phyloP scores from a whole-genome alignment of 1,139 yeast genomes.

The Geotrichum cucujoidarum region DNA sequence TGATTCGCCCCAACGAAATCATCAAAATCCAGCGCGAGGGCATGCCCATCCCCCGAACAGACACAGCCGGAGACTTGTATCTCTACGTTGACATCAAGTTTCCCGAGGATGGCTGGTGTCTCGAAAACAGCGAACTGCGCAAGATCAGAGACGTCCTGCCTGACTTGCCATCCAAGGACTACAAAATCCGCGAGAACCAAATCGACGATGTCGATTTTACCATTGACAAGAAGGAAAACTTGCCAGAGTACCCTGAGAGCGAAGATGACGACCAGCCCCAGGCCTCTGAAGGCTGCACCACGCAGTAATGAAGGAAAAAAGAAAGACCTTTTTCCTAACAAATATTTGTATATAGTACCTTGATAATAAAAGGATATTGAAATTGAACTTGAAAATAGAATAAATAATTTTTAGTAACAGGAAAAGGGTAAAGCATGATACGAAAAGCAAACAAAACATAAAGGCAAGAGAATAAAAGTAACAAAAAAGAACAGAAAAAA shows the following conservation, averaged over 20 bases:
- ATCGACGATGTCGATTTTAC: slow-evolving; percentile 21
- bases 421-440: neutral
- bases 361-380: neutral
- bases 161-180: slow-evolving; percentile 14
- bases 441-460: neutral
- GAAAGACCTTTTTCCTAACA: neutral
- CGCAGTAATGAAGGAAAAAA: no score
- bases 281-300: slow-evolving; percentile 16
- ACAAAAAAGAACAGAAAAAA: neutral
- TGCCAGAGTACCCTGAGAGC: slow-evolving; percentile 15
- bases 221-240: slow-evolving; percentile 12
- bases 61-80: slow-evolving; percentile 65
- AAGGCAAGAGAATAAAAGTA: neutral
- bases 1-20: slow-evolving; percentile 71
- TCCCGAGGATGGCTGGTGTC: slow-evolving; percentile 55
- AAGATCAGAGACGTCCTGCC: slow-evolving; percentile 30
- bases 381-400: neutral
- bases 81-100: slow-evolving; percentile 68
- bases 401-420: neutral
- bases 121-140: slow-evolving; percentile 29
- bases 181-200: slow-evolving; percentile 18
- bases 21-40: slow-evolving; percentile 73
- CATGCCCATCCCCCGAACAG: slow-evolving; percentile 59
- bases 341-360: slow-evolving; percentile 8
- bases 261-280: slow-evolving; percentile 7